A percentile compares a stretch with the other conserved stretches of the same genome.
phyloP scores from a whole-genome alignment of 2,329 filamentous ascomycete genomes.

The Cladobotryum protrusum region DNA sequence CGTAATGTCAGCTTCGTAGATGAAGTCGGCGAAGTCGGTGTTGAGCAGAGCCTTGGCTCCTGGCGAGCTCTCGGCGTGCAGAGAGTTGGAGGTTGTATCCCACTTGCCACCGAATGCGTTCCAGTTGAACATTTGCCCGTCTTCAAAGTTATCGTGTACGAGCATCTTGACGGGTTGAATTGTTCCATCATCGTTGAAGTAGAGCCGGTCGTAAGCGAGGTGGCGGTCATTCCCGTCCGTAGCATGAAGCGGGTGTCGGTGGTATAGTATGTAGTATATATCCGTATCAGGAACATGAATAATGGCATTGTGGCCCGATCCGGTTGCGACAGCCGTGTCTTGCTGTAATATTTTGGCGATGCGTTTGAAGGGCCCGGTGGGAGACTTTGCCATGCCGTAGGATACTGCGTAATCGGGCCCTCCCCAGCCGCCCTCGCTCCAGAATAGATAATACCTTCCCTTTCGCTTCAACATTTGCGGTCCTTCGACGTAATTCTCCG shows the following conservation, averaged over 20 bases:
- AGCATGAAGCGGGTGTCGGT: slow-evolving; percentile 38
- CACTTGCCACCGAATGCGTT: slow-evolving; percentile 17
- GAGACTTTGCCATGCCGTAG: slow-evolving; percentile 35
- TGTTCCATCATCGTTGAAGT: slow-evolving; percentile 37
- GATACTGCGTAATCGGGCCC: slow-evolving; percentile 42
- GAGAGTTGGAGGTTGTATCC: background rate
- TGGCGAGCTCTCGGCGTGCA: slow-evolving; percentile 1
- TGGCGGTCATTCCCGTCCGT: slow-evolving; percentile 40
- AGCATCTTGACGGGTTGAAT: slow-evolving; percentile 39
- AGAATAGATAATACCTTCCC: slow-evolving; percentile 40
- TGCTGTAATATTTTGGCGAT: slow-evolving; percentile 36
- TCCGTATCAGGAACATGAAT: slow-evolving; percentile 39
- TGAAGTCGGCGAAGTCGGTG: slow-evolving; percentile 13
- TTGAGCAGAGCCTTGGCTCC: slow-evolving; percentile 11
- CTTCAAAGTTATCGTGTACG: slow-evolving; percentile 36
- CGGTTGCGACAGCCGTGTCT: slow-evolving; percentile 34
- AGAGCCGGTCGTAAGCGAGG: slow-evolving; percentile 42
- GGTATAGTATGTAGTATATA: slow-evolving; percentile 43
- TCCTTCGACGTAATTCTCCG: slow-evolving; percentile 30
- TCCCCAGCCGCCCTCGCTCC: slow-evolving; percentile 42
- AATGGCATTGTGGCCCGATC: slow-evolving; percentile 38
- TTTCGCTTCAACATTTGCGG: slow-evolving; percentile 40
- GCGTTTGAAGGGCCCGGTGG: slow-evolving; percentile 36
- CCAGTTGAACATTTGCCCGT: slow-evolving; percentile 34
- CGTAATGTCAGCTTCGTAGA: slow-evolving; percentile 9